Conservation (phyloP, 345 rosid genomes). For the Eucalyptus melliodora region DNA sequence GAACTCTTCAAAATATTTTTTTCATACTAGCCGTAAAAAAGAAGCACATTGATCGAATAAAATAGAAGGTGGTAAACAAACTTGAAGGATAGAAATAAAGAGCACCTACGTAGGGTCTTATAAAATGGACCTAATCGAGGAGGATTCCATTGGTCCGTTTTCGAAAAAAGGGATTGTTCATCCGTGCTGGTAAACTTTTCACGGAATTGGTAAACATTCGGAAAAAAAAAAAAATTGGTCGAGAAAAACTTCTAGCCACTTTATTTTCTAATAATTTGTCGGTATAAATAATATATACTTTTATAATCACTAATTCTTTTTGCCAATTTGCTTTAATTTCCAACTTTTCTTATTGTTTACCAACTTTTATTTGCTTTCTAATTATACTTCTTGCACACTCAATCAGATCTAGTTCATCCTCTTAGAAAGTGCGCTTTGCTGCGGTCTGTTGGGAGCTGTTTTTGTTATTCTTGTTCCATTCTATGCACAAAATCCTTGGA, state of each 20-base stretch:
- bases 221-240: too few species aligned
- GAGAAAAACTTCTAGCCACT: too few species aligned
- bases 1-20: background rate
- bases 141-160: background rate
- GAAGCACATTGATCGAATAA: background rate
- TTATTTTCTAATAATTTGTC: too few species aligned
- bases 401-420: background rate
- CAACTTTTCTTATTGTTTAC: background rate
- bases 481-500: background rate
- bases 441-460: background rate
- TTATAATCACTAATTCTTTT: background rate
- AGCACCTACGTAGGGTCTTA: background rate
- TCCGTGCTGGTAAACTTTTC: background rate
- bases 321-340: background rate
- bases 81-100: background rate
- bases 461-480: background rate
- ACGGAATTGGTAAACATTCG: background rate
- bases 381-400: background rate
- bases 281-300: too few species aligned
- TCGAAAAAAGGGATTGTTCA: background rate
- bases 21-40: background rate
- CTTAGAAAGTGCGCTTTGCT: background rate
- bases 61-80: background rate
- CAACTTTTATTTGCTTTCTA: background rate
- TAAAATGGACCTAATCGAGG: background rate